Evolutionary conservation across 129 eudicot species (phyloP), one percentile per base, ranked within the genome.

Genomic region (Arctium lappa): DNA sequence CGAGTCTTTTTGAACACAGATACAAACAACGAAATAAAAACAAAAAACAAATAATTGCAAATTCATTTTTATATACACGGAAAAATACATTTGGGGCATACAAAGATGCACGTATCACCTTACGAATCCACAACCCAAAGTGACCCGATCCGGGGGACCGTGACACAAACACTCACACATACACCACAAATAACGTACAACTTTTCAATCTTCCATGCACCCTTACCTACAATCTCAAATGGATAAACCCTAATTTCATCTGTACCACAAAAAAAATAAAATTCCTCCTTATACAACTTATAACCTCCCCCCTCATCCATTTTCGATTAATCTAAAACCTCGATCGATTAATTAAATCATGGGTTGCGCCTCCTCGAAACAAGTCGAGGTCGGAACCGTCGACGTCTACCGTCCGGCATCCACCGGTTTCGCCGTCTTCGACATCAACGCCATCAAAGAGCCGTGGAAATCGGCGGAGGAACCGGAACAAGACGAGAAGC

Each of bases 351-450:
- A 37, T 40, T 36, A 82, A 3, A 56, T 13, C 76, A 95, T 95
- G 99, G 99, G 99, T 7, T 95, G 99, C 81, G 81, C 92, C 13
- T 87, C 99, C n/a, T 95, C 99, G 3, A 95, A 93, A 81, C 72
- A 88, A 39, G 78, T 91, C 1, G 90, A 90, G 36, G 79, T 85
- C 73, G 89, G 86, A 11, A 78, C 89, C 72, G 80, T 78, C 6
- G 97, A 88, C 13, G 93, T 83, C 56, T 95, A 95, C 91, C 94
- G 92, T 12, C 99, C 97, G 2, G 84, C 98, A 0, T 73, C 98
- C 75, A 71, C 93, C 30, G 77, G 94, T 77, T 84, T 86, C 74
- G 88, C 97, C 12, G 89, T 90, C 16, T 93, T 95, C 87, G 95
- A 95, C 82, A 84, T 95, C 89, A 80, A 85, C 91, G 36, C 91